These are phyloP conservation scores for Fusarium pseudograminearum DNA, from an alignment of 2,329 filamentous ascomycete species.

Conservation along the genomic window DNA sequence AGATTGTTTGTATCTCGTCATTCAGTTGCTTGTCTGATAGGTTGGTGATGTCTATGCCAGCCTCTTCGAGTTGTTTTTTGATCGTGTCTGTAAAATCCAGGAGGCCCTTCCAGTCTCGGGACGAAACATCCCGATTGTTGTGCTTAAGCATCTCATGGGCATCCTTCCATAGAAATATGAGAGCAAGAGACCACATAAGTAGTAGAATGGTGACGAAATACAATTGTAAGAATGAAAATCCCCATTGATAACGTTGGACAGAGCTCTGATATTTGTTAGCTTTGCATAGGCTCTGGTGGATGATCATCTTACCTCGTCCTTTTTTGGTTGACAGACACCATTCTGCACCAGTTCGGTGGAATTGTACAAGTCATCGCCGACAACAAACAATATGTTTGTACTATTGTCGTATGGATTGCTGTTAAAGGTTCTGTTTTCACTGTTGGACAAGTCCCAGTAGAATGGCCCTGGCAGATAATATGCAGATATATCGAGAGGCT, in stretches of 20 bases:
- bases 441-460: background rate
- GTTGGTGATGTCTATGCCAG: background rate
- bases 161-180: background rate
- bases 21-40: background rate
- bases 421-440: too few species aligned
- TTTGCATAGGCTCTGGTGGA: accelerated
- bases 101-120: constrained; percentile 7
- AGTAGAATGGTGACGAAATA: background rate
- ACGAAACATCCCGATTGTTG: background rate
- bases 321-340: constrained; percentile 18
- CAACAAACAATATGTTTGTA: accelerated
- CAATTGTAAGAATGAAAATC: constrained; percentile 21
- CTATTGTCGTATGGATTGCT: background rate
- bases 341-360: background rate
- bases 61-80: background rate
- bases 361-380: background rate
- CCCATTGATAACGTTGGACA: constrained; percentile 9
- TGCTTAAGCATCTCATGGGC: background rate
- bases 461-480: background rate
- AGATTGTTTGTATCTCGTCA: background rate
- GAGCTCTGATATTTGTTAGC: background rate
- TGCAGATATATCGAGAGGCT: constrained; percentile 8
- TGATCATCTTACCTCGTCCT: background rate
- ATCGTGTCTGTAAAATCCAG: background rate
- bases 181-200: background rate